These are phyloP conservation scores for Fragaria nilgerrensis DNA, from an alignment of 306 rosid genomes.

Conservation along the genomic window DNA sequence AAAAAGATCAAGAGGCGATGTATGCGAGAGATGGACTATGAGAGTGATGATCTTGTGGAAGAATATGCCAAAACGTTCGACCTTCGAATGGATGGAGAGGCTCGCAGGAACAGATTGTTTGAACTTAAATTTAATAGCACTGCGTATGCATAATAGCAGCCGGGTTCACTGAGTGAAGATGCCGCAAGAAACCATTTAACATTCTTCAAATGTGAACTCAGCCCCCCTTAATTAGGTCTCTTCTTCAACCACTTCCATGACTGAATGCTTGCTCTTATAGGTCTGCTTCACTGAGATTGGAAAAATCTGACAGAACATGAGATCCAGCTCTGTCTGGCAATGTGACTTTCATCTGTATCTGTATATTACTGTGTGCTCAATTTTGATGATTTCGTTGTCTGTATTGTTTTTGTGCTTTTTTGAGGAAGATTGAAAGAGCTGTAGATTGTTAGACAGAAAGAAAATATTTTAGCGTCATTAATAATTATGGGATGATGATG, in stretches of 20 bases:
- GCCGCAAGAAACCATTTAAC: no score
- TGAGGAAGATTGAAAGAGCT: conserved; percentile 29
- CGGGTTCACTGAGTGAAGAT: no score
- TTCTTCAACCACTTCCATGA: conserved; percentile 2
- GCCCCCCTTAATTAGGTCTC: neutral
- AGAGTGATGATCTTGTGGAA: conserved; percentile 53
- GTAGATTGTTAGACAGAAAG: conserved; percentile 17
- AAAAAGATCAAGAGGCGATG: conserved; percentile 77
- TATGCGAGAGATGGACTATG: conserved; percentile 68
- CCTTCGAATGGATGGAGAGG: conserved; percentile 50
- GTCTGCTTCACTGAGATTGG: conserved; percentile 19
- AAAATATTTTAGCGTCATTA: conserved; percentile 21
- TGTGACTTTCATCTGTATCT: conserved; percentile 35
- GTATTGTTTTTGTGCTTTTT: conserved; percentile 7
- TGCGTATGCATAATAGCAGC: conserved; percentile 39
- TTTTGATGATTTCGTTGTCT: conserved; percentile 21
- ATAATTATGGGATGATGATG: conserved; percentile 27
- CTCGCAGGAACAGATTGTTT: conserved; percentile 59
- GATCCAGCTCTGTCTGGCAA: conserved; percentile 15
- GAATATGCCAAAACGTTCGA: conserved; percentile 47
- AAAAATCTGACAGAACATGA: conserved; percentile 23
- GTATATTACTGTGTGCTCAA: conserved; percentile 52
- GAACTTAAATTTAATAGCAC: conserved; percentile 50
- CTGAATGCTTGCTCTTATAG: conserved; percentile 27
- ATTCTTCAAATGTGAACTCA: neutral